Evolutionary conservation across 352 stramenopile genomes (phyloP).

Genomic region (Elongisporangium undulatum): DNA sequence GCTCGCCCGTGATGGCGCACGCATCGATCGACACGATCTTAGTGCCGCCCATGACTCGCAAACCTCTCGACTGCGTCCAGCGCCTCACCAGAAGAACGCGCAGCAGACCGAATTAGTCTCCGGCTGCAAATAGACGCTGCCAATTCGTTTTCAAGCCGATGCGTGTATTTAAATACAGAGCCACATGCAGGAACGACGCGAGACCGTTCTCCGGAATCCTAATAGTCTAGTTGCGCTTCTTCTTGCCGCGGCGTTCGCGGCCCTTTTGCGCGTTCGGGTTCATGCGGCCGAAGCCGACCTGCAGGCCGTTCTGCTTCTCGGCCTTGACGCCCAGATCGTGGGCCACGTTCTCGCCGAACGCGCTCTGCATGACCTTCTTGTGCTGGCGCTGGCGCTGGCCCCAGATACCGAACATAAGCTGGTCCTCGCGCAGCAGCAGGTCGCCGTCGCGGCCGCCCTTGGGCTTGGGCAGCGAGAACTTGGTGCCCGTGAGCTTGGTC

Average conservation of each 20-base stretch:
- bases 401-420: slow-evolving; percentile 96
- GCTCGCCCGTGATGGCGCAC: slow-evolving; percentile 38
- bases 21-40: slow-evolving; percentile 51
- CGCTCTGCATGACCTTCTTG: slow-evolving; percentile 88
- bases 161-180: neutral
- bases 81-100: neutral
- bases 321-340: slow-evolving; percentile 91
- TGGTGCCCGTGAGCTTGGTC: slow-evolving; percentile 92
- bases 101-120: neutral
- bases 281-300: slow-evolving; percentile 92
- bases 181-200: neutral
- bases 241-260: slow-evolving; percentile 95
- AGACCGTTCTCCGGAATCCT: neutral
- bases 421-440: slow-evolving; percentile 96
- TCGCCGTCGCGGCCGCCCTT: slow-evolving; percentile 92
- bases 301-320: slow-evolving; percentile 87
- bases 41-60: slow-evolving; percentile 15
- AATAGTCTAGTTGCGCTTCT: slow-evolving; percentile 89
- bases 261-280: slow-evolving; percentile 97
- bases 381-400: slow-evolving; percentile 92
- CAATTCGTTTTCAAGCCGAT: neutral
- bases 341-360: slow-evolving; percentile 95
- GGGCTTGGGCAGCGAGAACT: slow-evolving; percentile 97
- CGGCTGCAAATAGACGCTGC: neutral
- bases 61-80: neutral